phyloP scores from a whole-genome alignment of 2,329 filamentous ascomycete genomes.

The Pseudogymnoascus destructans region DNA sequence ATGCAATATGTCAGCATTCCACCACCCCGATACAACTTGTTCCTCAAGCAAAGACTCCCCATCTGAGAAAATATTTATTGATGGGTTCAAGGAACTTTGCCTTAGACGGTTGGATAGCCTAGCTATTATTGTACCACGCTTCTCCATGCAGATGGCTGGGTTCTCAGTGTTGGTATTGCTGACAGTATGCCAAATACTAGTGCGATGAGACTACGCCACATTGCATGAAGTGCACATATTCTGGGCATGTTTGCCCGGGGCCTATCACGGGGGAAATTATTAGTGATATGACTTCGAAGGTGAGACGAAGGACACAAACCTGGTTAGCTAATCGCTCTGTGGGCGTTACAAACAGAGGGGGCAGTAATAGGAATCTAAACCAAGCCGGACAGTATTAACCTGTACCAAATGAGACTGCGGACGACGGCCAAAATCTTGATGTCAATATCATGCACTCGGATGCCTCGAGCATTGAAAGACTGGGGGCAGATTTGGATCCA shows the following conservation, averaged over 20 bases:
- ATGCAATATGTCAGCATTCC: neutral
- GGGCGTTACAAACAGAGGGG: neutral
- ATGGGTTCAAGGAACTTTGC: neutral
- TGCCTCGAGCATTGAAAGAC: conserved; percentile 1
- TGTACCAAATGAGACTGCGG: neutral
- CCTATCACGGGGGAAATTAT: conserved; percentile 8
- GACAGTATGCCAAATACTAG: neutral
- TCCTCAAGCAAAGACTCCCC: neutral
- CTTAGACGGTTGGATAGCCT: neutral
- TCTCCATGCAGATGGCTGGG: neutral
- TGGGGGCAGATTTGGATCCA: neutral
- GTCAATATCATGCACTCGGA: neutral
- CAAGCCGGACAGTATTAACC: neutral
- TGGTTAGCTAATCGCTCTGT: neutral
- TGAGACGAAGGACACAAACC: neutral
- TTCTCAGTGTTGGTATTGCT: neutral
- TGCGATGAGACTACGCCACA: conserved; percentile 4
- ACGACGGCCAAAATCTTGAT: neutral
- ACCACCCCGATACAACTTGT: neutral
- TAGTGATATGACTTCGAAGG: conserved; percentile 5
- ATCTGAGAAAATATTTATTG: neutral
- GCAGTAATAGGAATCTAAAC: neutral
- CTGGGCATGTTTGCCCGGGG: conserved; percentile 6
- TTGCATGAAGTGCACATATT: conserved; percentile 1
- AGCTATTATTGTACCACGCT: neutral